phyloP scores from a whole-genome alignment of 129 eudicot genomes.

The Sambucus nigra region DNA sequence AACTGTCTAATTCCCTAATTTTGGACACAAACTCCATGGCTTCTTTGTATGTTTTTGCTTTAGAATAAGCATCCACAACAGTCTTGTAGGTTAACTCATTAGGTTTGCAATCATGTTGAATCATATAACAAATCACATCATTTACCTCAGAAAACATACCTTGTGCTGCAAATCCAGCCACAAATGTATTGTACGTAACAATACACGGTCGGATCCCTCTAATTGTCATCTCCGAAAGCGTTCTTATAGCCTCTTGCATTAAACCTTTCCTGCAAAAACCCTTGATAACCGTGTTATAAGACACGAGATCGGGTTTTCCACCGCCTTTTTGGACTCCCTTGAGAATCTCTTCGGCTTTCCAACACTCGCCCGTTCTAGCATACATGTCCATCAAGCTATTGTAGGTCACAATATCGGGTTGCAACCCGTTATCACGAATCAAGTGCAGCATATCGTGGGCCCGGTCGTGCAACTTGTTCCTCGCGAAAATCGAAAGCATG shows the following conservation, averaged over 20 bases:
- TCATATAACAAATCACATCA: constrained; percentile 83
- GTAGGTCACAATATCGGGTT: constrained; percentile 84
- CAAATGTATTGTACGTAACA: constrained; percentile 78
- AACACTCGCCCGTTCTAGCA: constrained; percentile 81
- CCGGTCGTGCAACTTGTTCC: constrained; percentile 69
- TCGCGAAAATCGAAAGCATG: constrained; percentile 71
- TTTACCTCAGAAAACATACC: constrained; percentile 68
- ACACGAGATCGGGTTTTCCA: constrained; percentile 79
- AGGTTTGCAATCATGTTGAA: constrained; percentile 70
- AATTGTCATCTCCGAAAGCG: constrained; percentile 68
- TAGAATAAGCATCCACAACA: constrained; percentile 80
- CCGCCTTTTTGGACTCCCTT: constrained; percentile 43
- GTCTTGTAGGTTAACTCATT: constrained; percentile 82
- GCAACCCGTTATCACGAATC: constrained; percentile 57
- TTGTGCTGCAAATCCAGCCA: constrained; percentile 75
- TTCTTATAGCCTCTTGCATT: constrained; percentile 89
- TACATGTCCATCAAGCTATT: constrained; percentile 92
- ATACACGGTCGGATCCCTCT: constrained; percentile 84
- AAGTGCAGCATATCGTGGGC: constrained; percentile 55
- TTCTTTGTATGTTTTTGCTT: constrained; percentile 62
- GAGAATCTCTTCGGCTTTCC: constrained; percentile 88
- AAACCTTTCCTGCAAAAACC: constrained; percentile 89
- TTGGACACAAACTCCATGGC: constrained; percentile 72
- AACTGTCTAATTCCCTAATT: constrained; percentile 50
- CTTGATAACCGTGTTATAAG: constrained; percentile 89